Evolutionary conservation across 306 rosid genomes (phyloP), one percentile per base, ranked within the genome.

Genomic region (Castanopsis chinensis): DNA sequence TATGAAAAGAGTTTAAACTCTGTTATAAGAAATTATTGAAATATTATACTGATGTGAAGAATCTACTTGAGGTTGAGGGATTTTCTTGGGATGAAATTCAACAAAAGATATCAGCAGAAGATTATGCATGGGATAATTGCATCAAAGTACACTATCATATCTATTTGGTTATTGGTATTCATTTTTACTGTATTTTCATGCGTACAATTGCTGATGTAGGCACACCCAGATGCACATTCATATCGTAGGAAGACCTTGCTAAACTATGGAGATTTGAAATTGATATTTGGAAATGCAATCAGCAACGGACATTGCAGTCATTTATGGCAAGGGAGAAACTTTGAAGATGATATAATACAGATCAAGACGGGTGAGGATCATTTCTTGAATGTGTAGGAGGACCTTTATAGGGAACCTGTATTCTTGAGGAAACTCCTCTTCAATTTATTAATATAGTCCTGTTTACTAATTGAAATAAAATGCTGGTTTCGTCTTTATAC

Each of bases 71-170:
- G 25, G 79, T 72, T 32, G 57, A 60, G 45, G 87, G 83, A 33
- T 89, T 89, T 79, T 80, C 63, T 14, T 89, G 92, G 92, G 90
- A 86, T 84, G 88, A 76, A 79, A 84, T 73, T 67, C 83, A 76
- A 74, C 90, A 80, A 78, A 84, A 55, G 83, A 81, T 89, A 52
- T 84, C 81, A 17, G 92, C 90, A 15, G 84, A 80, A 70, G 84
- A 69, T 75, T 75, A 77, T 73, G 77, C 58, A 76, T 89, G 92
- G 92, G 83, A 86, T 37, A 71, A 80, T 57, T 84, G 76, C 80
- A 80, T 86, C 81, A 76, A 82, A 86, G 92, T 88, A 82, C 56
- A 19, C 56, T 18, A 56, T 54, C 76, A 32, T 73, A 19, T 68
- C 63, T 27, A 71, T 72, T 70, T 56, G 49, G 63, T 77, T 27